Evolutionary conservation across 148 eudicot genomes (phyloP), one percentile per base, ranked within the genome.

Genomic region (Vaccinium myrtillus): DNA sequence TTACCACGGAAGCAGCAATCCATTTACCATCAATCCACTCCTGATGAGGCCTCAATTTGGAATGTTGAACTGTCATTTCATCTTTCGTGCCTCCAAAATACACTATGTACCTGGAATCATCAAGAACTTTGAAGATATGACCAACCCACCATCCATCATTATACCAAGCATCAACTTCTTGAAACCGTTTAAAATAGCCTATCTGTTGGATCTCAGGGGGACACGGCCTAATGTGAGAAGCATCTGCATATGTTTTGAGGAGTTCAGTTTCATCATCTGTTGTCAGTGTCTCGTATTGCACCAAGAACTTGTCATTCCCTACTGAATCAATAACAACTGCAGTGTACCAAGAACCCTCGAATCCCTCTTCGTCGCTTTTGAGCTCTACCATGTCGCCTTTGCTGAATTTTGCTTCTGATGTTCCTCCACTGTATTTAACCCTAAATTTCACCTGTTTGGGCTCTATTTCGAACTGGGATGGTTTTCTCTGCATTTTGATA

Each of bases 111-210:
- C 51, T 91, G 23, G 75, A 27, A 36, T 67, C 88, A 80, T 69
- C 87, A 23, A 88, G 85, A 85, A 91, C 87, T 84, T 87, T 77
- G 58, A 78, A 75, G 51, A 93, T 86, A 86, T 80, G 77, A 81
- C 93, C 93, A 76, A 81, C 83, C 91, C 89, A 88, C 95, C 95
- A 93, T 69, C 91, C 91, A 77, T 86, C 91, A 67, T 93, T 88
- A 79, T 79, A 83, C 91, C 91, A 90, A 63, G 86, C 93, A 90
- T 93, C 93, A 50, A 93, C 92, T 83, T 87, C 88, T 77, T 91
- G 89, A 80, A 87, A 89, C 77, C 79, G 78, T 46, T 75, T 79
- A 69, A 82, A 93, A 46, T 84, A 82, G n/a, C 86, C 84, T n/a
- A 63, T n/a, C 23, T 81, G 82, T 79, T 71, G 61, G 50, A 83